Conservation (phyloP, 352 stramenopile species). For the Globisporangium nodosum region DNA sequence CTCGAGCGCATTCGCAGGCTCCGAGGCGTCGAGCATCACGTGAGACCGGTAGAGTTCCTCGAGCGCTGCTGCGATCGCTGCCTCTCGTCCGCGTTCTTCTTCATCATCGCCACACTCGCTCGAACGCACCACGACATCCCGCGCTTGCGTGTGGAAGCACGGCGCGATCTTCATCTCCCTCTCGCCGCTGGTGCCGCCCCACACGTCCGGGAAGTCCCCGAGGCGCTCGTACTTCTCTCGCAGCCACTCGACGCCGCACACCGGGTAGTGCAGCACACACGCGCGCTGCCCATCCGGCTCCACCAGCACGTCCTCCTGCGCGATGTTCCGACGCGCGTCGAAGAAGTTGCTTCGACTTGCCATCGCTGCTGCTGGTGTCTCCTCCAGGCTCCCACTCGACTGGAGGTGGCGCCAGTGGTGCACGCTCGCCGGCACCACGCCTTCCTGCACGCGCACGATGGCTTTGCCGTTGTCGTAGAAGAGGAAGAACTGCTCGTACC, state of each 20-base stretch:
- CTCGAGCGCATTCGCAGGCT: constrained; percentile 4
- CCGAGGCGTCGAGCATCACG: constrained; percentile 17
- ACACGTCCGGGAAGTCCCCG: constrained; percentile 19
- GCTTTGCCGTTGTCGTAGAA: constrained; percentile 49
- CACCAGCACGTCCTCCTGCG: neutral
- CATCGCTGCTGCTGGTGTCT: neutral
- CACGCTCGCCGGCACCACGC: constrained; percentile 20
- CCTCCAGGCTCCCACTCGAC: neutral
- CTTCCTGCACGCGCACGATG: constrained; percentile 21
- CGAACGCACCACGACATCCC: constrained; percentile 12
- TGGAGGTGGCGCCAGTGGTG: constrained; percentile 22
- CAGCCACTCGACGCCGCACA: constrained; percentile 36
- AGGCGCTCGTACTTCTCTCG: constrained; percentile 32
- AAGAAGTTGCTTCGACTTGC: constrained; percentile 24
- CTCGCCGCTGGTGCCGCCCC: constrained; percentile 16
- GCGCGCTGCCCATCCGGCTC: constrained; percentile 3
- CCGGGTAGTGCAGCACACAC: constrained; percentile 30
- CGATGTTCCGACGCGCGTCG: constrained; percentile 20
- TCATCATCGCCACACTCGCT: neutral
- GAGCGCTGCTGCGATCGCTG: neutral
- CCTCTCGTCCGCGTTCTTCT: neutral
- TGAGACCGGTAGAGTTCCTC: constrained; percentile 18
- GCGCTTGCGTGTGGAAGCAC: constrained; percentile 33
- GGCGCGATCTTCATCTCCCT: constrained; percentile 19
- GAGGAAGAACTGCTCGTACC: constrained; percentile 29